Conservation (phyloP, 495 filamentous ascomycete genomes). For the Hypoxylon lenormandii region DNA sequence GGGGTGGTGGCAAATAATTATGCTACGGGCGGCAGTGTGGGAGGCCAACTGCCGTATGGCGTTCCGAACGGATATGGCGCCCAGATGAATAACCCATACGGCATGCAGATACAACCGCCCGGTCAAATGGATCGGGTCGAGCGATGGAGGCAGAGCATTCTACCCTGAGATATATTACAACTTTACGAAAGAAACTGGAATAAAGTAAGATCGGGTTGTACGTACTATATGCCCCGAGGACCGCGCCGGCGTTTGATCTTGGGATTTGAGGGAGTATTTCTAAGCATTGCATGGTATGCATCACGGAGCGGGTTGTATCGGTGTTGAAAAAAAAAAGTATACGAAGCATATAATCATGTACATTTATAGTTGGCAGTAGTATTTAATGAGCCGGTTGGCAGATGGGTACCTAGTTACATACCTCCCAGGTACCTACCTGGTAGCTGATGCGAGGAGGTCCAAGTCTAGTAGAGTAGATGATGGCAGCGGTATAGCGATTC, state of each 20-base stretch:
- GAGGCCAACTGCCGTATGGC: constrained; percentile 28
- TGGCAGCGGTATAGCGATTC: no score
- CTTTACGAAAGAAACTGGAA: no score
- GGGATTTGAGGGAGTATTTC: constrained; percentile 8
- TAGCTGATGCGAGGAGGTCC: no score
- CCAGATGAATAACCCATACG: constrained; percentile 41
- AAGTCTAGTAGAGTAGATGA: no score
- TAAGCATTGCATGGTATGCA: constrained; percentile 30
- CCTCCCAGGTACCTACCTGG: not conserved
- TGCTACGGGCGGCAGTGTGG: constrained; percentile 31
- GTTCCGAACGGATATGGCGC: constrained; percentile 47
- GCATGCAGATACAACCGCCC: constrained; percentile 49
- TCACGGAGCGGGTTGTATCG: constrained; percentile 23
- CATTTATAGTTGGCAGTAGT: constrained; percentile 23
- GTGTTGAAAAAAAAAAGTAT: constrained; percentile 40
- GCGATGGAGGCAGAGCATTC: constrained; percentile 87
- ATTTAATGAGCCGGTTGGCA: not conserved
- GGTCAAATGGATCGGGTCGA: constrained; percentile 83
- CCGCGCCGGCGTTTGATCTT: constrained; percentile 37
- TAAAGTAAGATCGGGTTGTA: constrained; percentile 6
- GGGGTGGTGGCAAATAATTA: constrained; percentile 37
- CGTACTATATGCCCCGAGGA: constrained; percentile 19
- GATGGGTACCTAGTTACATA: not conserved
- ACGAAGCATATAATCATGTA: constrained; percentile 13
- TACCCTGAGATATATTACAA: constrained; percentile 54